Conservation (phyloP, 179 eudicot genomes). For the Patellifolia procumbens region DNA sequence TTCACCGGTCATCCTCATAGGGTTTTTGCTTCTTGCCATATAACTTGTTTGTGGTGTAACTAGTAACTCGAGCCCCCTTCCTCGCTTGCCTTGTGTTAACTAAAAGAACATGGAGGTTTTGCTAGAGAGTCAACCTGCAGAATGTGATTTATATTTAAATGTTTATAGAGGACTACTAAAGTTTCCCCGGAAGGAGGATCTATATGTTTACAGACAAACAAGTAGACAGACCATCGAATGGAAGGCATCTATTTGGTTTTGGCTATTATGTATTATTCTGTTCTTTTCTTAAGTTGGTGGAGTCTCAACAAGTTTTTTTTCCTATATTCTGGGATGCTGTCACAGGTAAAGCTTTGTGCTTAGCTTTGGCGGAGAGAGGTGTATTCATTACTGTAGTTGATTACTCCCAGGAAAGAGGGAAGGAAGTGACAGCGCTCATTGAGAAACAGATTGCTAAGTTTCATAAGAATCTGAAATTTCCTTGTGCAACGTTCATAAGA, state of each 20-base stretch:
- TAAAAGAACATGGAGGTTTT: not conserved
- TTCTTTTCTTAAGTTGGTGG: not conserved
- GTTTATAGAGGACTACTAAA: no score
- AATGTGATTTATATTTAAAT: no score
- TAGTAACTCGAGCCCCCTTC: not conserved
- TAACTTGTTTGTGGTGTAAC: not conserved
- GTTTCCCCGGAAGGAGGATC: no score
- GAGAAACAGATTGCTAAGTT: constrained; percentile 54
- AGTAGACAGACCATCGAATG: no score
- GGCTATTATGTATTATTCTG: not conserved
- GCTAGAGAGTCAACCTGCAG: no score
- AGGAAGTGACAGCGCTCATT: constrained; percentile 50
- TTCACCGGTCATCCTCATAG: not conserved
- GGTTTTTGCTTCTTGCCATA: no score
- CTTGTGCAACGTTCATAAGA: constrained; percentile 55
- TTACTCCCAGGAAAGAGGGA: constrained; percentile 62
- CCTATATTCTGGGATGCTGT: constrained; percentile 7
- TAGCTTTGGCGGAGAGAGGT: constrained; percentile 89
- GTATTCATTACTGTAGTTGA: constrained; percentile 79
- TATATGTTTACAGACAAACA: no score
- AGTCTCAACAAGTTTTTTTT: not conserved
- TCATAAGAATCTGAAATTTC: constrained; percentile 53
- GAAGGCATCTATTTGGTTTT: no score
- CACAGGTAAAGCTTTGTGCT: constrained; percentile 67
- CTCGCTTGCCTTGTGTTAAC: no score